Evolutionary conservation across 306 rosid genomes (phyloP), one percentile per base, ranked within the genome.

Genomic region (Rubus idaeus): DNA sequence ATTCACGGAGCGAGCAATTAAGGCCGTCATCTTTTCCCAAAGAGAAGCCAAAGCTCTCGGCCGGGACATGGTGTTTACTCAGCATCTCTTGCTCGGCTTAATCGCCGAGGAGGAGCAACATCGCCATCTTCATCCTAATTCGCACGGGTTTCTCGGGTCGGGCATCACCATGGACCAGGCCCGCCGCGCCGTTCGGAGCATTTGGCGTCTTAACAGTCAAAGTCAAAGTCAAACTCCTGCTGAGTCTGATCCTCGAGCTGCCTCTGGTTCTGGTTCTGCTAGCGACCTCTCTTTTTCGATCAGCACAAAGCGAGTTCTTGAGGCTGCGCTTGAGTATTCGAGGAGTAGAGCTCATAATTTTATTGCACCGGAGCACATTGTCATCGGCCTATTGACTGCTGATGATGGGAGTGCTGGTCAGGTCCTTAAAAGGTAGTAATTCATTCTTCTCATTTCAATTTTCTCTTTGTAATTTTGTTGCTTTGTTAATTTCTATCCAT

Each of bases 1-100:
- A 3, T 90, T 95, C 79, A 90, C 97, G 0, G 97, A 92, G 71
- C 81, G 96, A 62, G 89, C 97, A n/a, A 87, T 95, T 12, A 90
- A 89, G 75, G 92, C 89, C 0, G 87, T 95, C 10, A 75, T 89
- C 52, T 87, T 84, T 20, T 89, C 99, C 40, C 96, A 89, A 20
- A 86, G 83, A 72, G 97, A 95, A 73, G 97, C 99, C 6, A 90
- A 79, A 41, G 77, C 88, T 8, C 82, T 89, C 8, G 91, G 89
- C 3, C 84, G 88, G 23, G 88, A 87, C 50, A 79, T 85, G 76
- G 92, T 95, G 46, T 86, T 79, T 42, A 77, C 90, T 3, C 95
- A 90, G 77, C 97, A 95, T 70, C 90, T 95, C 23, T 56, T 95
- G 78, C 81, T 95, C 75, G 99, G 99, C 77, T 80, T 95, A 30